Evolutionary conservation across 2,329 filamentous ascomycete genomes (phyloP).

Genomic region (Colletotrichum kahawae): DNA sequence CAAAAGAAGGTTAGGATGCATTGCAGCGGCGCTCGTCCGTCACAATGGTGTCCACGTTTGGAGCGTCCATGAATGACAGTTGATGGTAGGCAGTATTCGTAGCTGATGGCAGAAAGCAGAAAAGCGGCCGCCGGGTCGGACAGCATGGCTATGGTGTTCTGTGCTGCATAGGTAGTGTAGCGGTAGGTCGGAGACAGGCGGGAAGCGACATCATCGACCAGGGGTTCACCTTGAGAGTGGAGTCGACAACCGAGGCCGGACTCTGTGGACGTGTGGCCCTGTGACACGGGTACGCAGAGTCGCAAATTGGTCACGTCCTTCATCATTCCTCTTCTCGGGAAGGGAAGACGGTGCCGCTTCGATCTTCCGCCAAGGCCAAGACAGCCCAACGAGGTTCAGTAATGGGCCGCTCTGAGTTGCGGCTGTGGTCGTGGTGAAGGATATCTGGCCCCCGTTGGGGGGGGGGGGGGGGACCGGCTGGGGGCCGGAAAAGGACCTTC

Average conservation of each 20-base stretch:
- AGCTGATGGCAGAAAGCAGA: neutral
- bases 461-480: neutral
- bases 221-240: conserved; percentile 10
- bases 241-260: conserved; percentile 7
- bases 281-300: neutral
- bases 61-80: neutral
- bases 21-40: neutral
- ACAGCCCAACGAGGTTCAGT: conserved; percentile 3
- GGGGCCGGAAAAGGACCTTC: too few species aligned
- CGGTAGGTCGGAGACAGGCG: neutral
- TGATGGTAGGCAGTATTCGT: neutral
- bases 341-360: neutral
- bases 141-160: neutral
- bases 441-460: neutral
- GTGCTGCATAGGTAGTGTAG: neutral
- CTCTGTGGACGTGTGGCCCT: neutral
- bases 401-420: conserved; percentile 2
- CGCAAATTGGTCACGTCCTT: neutral
- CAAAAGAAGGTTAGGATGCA: neutral
- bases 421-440: neutral
- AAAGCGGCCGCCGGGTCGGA: neutral
- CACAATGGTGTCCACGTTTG: neutral
- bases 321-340: neutral
- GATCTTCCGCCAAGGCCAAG: conserved; percentile 8
- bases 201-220: conserved; percentile 16